These are phyloP conservation scores for Magnolia changhungtana DNA, from an alignment of 164 flowering plant genomes.

Conservation along the genomic window DNA sequence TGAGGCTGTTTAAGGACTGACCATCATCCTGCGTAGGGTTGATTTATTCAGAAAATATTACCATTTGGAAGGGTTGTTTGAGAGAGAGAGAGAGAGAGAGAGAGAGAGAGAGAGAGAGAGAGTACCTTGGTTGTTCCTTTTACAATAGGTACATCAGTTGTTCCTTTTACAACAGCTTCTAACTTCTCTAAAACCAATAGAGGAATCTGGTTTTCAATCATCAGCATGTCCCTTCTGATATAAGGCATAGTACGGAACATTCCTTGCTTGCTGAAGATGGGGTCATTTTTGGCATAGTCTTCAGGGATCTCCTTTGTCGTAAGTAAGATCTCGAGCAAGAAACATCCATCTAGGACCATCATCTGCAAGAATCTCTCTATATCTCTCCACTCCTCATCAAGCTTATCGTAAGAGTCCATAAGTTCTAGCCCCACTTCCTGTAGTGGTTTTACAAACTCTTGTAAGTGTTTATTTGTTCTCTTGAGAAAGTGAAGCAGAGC, in stretches of 20 bases:
- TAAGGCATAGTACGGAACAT: conserved; percentile 1
- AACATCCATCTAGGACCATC: conserved; percentile 15
- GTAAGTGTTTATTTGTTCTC: neutral
- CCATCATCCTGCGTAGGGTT: neutral
- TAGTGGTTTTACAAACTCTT: neutral
- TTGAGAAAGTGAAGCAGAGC: conserved; percentile 9
- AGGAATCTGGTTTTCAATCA: conserved; percentile 26
- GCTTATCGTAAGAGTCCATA: conserved; percentile 6
- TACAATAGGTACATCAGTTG: neutral
- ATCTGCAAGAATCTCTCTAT: conserved; percentile 10
- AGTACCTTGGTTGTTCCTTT: neutral
- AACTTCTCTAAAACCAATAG: conserved; percentile 9
- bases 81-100: neutral
- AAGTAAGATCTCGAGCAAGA: conserved; percentile 13
- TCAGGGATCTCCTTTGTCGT: neutral
- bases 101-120: neutral
- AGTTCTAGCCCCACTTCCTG: neutral
- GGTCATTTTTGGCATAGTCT: conserved; percentile 9
- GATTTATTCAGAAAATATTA: no score
- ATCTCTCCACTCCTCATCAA: neutral
- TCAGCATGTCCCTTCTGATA: conserved; percentile 20
- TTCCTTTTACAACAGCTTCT: neutral
- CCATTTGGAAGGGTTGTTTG: neutral
- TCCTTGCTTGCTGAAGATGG: conserved; percentile 13
- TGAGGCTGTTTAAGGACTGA: conserved; percentile 3